Base-by-base conservation (phyloP, 805 yeast genomes). In the Yarrowia sp. region DNA sequence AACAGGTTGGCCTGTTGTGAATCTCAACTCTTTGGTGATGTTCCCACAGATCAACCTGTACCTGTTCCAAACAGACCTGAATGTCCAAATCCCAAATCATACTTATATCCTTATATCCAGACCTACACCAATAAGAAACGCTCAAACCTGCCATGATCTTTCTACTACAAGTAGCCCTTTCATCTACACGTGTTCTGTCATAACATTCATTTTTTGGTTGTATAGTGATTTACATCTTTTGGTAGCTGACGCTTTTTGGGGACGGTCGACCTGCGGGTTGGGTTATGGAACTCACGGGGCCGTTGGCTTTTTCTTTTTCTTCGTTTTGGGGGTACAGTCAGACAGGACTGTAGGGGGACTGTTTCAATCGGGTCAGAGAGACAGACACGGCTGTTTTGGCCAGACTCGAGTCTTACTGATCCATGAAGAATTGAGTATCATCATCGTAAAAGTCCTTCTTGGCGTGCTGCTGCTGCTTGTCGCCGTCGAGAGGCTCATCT, bases 401-500 rank as follows among this genome's bases (percentile, higher is more conserved):
- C 30, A 24, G 30, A 24, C 30, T 24, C 30, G 30, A 24, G 30
- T 24, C 30, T 56, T 47, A 61, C 40, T 58, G 67, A 30, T 66
- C 68, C 68, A 66, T 66, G 49, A 56, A 55, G 40, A 66, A 66
- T 42, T 66, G 68, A 12, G 68, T 66, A 24, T 66, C 67, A 17
- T 66, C 68, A 44, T 66, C 68, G 68, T 58, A 50, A 36, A 17
- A 36, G 40, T 47, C 47, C 39, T 58, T 61, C 46, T 46, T 66
- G 39, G 43, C 47, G 33, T 24, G 30, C 30, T 24, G 30, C 30
- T 24, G 30, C 30, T 24, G 58, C 67, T 61, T 53, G 14, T 40
- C 61, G 20, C 13, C 24, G 36, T 43, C 65, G 12, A 42, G 9
- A 12, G 68, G 65, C 50, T 58, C 64, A 10, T 58, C 64, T 33